phyloP scores from a whole-genome alignment of 2,329 filamentous ascomycete species.

The Aspergillus sp. region DNA sequence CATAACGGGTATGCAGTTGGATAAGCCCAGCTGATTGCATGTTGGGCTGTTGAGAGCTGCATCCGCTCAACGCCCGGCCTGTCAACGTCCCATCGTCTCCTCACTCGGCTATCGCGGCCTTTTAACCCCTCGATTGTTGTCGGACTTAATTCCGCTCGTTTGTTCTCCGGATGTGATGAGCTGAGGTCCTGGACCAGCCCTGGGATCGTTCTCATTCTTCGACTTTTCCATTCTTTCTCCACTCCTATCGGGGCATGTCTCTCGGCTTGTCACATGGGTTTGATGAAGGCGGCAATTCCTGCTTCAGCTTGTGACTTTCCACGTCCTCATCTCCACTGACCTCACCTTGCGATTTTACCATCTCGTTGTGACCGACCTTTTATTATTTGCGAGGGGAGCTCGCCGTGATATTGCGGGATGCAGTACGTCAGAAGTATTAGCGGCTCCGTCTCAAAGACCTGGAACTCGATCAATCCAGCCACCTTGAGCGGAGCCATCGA shows the following conservation, averaged over 20 bases:
- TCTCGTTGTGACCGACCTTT: conserved; percentile 7
- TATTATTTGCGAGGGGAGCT: conserved; percentile 16
- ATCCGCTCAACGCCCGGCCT: conserved; percentile 16
- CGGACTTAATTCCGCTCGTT: conserved; percentile 8
- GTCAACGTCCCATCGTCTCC: conserved; percentile 1
- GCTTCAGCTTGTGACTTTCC: conserved; percentile 23
- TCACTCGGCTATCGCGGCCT: neutral
- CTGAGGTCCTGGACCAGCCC: neutral
- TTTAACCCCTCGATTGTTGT: neutral
- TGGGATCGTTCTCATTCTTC: conserved; percentile 7
- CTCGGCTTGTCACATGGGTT: conserved; percentile 36
- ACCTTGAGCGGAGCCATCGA: conserved; percentile 97
- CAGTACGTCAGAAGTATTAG: conserved; percentile 97
- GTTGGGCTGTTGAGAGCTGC: conserved; percentile 22
- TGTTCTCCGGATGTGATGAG: conserved; percentile 4
- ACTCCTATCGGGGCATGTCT: conserved; percentile 18
- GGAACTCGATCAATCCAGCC: conserved; percentile 99
- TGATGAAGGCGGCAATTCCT: conserved; percentile 34
- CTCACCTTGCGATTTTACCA: neutral
- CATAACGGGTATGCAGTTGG: conserved; percentile 5
- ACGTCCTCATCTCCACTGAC: conserved; percentile 17
- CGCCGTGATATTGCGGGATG: conserved; percentile 57
- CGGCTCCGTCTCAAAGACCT: conserved; percentile 94
- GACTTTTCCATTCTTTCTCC: conserved; percentile 12
- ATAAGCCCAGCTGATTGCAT: conserved; percentile 9